Conservation (phyloP, 2,329 filamentous ascomycete species). For the Dactylella cylindrospora region DNA sequence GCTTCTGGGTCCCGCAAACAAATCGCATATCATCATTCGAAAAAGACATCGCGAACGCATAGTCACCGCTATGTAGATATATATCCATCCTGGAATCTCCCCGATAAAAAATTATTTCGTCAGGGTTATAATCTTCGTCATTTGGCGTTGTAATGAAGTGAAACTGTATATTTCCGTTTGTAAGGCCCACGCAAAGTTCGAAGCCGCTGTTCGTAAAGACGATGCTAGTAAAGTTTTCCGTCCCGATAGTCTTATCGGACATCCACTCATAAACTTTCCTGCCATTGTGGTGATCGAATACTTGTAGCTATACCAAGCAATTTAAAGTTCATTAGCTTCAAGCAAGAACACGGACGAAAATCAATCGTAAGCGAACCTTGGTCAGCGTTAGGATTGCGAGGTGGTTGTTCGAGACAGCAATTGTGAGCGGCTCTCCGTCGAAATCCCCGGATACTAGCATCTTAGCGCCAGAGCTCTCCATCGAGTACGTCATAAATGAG, state of each 20-base stretch:
- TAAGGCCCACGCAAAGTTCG: constrained; percentile 24
- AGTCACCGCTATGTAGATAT: constrained; percentile 19
- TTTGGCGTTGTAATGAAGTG: constrained; percentile 35
- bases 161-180: constrained; percentile 37
- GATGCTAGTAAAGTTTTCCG: constrained; percentile 40
- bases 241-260: constrained; percentile 25
- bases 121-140: constrained; percentile 21
- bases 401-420: constrained; percentile 32
- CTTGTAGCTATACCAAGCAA: constrained; percentile 17
- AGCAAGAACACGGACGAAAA: not conserved
- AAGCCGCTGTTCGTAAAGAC: constrained; percentile 27
- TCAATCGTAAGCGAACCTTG: constrained; percentile 24
- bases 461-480: constrained; percentile 11
- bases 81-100: constrained; percentile 38
- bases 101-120: constrained; percentile 28
- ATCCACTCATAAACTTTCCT: constrained; percentile 32
- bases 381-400: constrained; percentile 38
- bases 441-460: constrained; percentile 28
- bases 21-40: constrained; percentile 36
- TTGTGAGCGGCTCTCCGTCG: constrained; percentile 23
- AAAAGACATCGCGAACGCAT: constrained; percentile 41
- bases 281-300: constrained; percentile 35
- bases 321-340: not conserved
- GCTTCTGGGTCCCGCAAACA: constrained; percentile 37
- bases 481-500: constrained; percentile 23